Evolutionary conservation across 2,329 filamentous ascomycete genomes (phyloP), one percentile per base, ranked within the genome.

Genomic region (Parafenestella ontariensis): DNA sequence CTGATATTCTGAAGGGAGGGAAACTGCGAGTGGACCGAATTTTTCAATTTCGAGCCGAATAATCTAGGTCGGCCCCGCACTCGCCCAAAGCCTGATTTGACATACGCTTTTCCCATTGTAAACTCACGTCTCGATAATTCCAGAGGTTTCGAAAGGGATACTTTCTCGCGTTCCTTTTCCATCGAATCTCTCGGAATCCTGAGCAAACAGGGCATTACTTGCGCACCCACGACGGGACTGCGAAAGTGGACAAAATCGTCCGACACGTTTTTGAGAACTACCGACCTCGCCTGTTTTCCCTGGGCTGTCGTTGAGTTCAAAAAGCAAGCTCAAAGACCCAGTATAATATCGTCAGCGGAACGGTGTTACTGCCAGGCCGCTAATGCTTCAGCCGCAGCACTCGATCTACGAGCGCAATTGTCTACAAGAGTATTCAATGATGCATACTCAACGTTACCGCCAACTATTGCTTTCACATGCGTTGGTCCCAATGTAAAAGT

Each of bases 221-320:
- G 50, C 17, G 46, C 45, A 26, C 42, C 50, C n/a, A 58, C 50
- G 11, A 58, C 46, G 10, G 42, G 29, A 7, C 17, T 58, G n/a
- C 28, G 43, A 13, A 44, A 48, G 20, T 49, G 39, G 51, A 29
- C 28, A 3, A 23, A 33, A 1, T 17, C 21, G 5, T 29, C 28
- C 26, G 15, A 34, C 2, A 46, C 23, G 10, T 11, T 9, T 5
- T 42, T 44, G 20, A 39, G 18, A 11, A 34, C 6, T 29, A 11
- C 49, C 4, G 53, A 53, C 4, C 24, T 11, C 7, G 37, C 17
- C 8, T 59, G 52, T 23, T 59, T 59, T 28, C 56, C 56, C 3
- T 59, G 52, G 52, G 56, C 56, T 15, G 23, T 59, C 4, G 49
- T 56, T 7, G 52, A 59, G 34, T 39, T 59, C 21, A 51, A 54